Evolutionary conservation across 768 basidiomycete genomes (phyloP).

Genomic region (Chalciporus pseudorubinellus): DNA sequence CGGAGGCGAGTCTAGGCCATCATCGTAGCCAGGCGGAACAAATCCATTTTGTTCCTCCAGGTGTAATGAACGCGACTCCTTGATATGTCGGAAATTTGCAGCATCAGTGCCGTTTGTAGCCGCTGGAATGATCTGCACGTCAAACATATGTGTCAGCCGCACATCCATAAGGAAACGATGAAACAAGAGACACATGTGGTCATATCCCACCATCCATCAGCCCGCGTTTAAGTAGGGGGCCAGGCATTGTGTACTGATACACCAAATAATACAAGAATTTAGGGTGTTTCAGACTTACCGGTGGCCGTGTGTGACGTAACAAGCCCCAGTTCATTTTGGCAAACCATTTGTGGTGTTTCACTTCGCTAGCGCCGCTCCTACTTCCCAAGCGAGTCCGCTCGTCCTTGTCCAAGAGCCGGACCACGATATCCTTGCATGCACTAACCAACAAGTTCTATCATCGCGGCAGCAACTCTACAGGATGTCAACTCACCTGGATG

Average conservation of each 20-base stretch:
- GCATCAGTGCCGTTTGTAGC: constrained; percentile 74
- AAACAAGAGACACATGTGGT: constrained; percentile 16
- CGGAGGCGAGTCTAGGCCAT: constrained; percentile 42
- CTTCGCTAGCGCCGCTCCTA: constrained; percentile 93
- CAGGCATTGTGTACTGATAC: background rate
- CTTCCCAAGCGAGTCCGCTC: constrained; percentile 87
- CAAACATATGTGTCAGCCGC: constrained; percentile 23
- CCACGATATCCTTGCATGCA: constrained; percentile 84
- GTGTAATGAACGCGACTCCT: constrained; percentile 89
- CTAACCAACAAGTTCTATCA: constrained; percentile 39
- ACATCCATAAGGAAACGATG: constrained; percentile 18
- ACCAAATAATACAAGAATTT: background rate
- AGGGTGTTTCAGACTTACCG: constrained; percentile 52
- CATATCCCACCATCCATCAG: background rate
- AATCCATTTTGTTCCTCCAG: constrained; percentile 64
- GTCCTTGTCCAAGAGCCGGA: constrained; percentile 86
- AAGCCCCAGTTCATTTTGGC: constrained; percentile 95
- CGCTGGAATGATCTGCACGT: constrained; percentile 72
- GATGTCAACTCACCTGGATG: constrained; percentile 56
- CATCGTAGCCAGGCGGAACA: constrained; percentile 36
- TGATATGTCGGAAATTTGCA: constrained; percentile 85
- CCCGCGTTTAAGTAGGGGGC: background rate
- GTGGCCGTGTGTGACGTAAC: constrained; percentile 87
- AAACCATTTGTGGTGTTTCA: constrained; percentile 99
- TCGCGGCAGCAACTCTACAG: background rate